phyloP scores from a whole-genome alignment of 352 stramenopile species.

The Globisporangium iwayamae region DNA sequence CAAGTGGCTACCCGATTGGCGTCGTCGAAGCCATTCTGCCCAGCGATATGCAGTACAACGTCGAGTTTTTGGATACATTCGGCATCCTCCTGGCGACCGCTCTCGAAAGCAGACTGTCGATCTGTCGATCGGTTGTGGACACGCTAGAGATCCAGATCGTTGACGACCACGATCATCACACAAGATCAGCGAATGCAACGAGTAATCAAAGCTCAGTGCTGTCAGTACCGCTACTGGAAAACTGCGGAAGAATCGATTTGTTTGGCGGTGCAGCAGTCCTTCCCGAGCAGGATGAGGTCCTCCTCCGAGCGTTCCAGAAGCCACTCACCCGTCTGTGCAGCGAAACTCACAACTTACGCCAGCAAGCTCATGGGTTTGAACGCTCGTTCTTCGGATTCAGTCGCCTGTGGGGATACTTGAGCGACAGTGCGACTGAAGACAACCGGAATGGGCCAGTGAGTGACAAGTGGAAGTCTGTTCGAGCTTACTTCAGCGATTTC shows the following conservation, averaged over 20 bases:
- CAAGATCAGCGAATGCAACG: not conserved
- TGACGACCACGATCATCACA: not conserved
- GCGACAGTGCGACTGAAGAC: not conserved
- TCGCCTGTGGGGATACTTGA: constrained; percentile 6
- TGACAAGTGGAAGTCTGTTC: constrained; percentile 3
- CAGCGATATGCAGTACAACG: not conserved
- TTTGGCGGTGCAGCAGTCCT: constrained; percentile 16
- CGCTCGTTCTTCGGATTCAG: not conserved
- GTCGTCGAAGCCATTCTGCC: constrained; percentile 19
- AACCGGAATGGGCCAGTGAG: not conserved
- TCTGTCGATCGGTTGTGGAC: constrained; percentile 16
- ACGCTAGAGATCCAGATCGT: constrained; percentile 11
- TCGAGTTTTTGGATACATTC: constrained; percentile 23
- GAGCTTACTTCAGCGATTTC: not conserved
- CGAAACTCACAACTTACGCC: not conserved
- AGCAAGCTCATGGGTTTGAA: not conserved
- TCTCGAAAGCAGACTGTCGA: constrained; percentile 12
- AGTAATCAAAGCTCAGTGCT: not conserved
- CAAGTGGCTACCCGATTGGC: constrained; percentile 5
- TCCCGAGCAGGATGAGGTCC: constrained; percentile 6
- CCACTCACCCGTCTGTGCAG: constrained; percentile 12
- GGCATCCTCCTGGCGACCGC: constrained; percentile 16
- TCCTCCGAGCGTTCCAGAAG: constrained; percentile 14
- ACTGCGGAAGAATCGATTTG: constrained; percentile 8
- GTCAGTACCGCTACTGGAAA: constrained; percentile 9